These are phyloP conservation scores for Pythium sukuiense DNA, from an alignment of 352 stramenopile genomes.

Conservation along the genomic window DNA sequence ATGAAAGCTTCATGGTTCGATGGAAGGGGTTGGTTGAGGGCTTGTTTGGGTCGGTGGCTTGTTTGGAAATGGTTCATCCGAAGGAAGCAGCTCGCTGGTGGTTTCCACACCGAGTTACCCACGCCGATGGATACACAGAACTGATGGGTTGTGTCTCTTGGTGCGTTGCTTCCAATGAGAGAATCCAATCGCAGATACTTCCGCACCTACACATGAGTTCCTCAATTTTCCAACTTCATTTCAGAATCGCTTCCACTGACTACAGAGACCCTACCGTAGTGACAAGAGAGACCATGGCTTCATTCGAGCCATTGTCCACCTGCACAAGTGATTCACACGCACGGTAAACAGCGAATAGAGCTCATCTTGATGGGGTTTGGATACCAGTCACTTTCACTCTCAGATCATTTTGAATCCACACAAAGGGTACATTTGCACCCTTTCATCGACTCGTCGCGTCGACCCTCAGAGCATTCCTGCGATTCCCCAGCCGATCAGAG, in stretches of 20 bases:
- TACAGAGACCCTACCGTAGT: too few relatives aligned
- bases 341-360: not conserved
- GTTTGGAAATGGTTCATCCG: not conserved
- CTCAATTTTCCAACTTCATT: not conserved
- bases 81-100: not conserved
- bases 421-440: not conserved
- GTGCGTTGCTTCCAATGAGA: not conserved
- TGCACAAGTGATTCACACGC: not conserved
- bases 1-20: slow-evolving; percentile 5
- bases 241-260: not conserved
- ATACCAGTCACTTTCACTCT: not conserved
- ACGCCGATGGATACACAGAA: not conserved
- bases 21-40: not conserved
- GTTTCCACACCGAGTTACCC: not conserved
- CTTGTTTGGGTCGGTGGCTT: not conserved
- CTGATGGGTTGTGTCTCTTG: not conserved
- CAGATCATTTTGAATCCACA: not conserved
- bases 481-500: not conserved
- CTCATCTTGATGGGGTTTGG: not conserved
- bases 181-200: not conserved
- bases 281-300: too few relatives aligned
- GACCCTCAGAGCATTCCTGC: not conserved
- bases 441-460: not conserved
- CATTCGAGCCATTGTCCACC: not conserved
- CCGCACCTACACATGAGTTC: not conserved